Evolutionary conservation across 2,329 filamentous ascomycete genomes (phyloP), one percentile per base, ranked within the genome.

Genomic region (Alternaria ventricosa): DNA sequence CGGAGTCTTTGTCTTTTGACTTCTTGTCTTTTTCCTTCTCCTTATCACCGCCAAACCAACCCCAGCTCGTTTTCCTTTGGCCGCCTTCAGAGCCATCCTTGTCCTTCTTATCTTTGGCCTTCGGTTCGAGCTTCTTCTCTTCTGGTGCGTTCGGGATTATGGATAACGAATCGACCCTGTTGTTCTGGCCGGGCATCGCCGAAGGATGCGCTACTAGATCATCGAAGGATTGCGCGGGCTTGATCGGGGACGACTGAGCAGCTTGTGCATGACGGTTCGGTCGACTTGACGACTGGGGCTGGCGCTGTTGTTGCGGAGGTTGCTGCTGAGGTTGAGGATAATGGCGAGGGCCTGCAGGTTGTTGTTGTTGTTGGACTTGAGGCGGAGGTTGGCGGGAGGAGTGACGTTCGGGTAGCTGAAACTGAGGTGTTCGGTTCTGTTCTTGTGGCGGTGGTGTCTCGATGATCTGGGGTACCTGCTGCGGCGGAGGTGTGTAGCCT

Each of bases 31-130:
- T 91, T 33, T 91, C 88, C 71, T 90, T 90, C 63, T 94, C 92
- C 45, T 87, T 86, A 46, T 87, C 86, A 43, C 87, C 86, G 8
- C 81, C 75, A 30, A 94, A 86, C 91, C 92, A 94, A 70, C 92
- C 92, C 92, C 93, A 93, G 64, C 90, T 92, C 11, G 93, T 94
- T 77, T 96, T 97, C 64, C 90, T 87, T 23, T 84, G 80, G 3
- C 84, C 84, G 5, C 84, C 84, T 49, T 92, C 89, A 2, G 90
- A 85, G 10, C 90, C 87, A 66, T 87, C 89, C 5, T 93, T 91
- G 65, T 87, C 89, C 5, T 94, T 91, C 75, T 92, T 93, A 76
- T 91, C 94, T 55, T 88, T 86, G 18, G 80, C 78, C 68, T 90
- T 93, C 77, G 89, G 90, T n/a, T 94, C 92, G 0, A 83, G 73